These are phyloP conservation scores for Phalaenopsis aphrodite DNA, from an alignment of 106 monocot species.

Conservation along the genomic window DNA sequence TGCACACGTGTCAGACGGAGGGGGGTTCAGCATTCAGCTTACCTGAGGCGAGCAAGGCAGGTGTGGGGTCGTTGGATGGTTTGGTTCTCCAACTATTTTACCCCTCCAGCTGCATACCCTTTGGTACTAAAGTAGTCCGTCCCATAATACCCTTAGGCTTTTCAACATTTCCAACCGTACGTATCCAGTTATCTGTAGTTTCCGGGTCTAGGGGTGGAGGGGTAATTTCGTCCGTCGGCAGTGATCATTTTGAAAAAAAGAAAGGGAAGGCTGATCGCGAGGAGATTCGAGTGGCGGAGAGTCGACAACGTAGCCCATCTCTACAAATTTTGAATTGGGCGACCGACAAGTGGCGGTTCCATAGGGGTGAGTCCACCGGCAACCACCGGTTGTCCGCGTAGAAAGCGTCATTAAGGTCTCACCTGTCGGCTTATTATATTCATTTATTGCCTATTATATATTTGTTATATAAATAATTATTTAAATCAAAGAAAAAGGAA, in stretches of 20 bases:
- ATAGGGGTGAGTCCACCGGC: background rate
- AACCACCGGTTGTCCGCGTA: background rate
- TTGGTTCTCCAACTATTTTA: background rate
- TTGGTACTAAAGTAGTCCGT: background rate
- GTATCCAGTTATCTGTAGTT: no score
- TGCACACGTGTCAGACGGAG: background rate
- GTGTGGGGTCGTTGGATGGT: background rate
- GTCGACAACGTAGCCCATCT: conserved; percentile 9
- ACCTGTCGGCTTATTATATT: conserved; percentile 4
- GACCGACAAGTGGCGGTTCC: background rate
- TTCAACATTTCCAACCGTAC: background rate
- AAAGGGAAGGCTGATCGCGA: background rate
- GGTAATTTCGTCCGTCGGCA: conserved; percentile 1
- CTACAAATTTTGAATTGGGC: conserved; percentile 2
- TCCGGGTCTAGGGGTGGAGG: background rate
- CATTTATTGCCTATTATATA: background rate
- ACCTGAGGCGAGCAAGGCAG: conserved; percentile 1
- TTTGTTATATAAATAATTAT: background rate
- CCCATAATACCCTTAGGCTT: background rate
- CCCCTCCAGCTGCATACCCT: background rate
- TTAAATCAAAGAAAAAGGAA: background rate
- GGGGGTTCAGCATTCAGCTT: background rate
- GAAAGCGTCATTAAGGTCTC: conserved; percentile 8
- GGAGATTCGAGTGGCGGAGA: conserved; percentile 16
- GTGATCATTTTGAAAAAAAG: background rate